Evolutionary conservation across 2,329 filamentous ascomycete genomes (phyloP).

Genomic region (Aureobasidium zeae): DNA sequence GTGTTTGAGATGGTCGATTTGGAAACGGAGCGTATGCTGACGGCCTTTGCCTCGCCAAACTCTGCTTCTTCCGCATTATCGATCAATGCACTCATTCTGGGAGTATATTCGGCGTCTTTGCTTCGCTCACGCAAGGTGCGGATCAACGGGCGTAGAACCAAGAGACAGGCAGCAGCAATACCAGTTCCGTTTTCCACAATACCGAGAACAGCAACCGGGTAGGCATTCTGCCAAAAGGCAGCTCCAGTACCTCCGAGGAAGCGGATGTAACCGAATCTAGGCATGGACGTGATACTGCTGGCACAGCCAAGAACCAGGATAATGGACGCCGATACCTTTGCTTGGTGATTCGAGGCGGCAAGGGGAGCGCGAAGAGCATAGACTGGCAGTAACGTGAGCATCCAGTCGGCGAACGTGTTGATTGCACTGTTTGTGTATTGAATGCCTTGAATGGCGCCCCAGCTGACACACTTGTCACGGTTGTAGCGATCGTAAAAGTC

Average conservation of each 20-base stretch:
- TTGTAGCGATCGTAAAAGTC: background rate
- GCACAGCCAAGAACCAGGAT: constrained; percentile 4
- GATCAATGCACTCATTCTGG: background rate
- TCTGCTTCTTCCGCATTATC: constrained; percentile 1
- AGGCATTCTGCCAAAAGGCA: constrained; percentile 19
- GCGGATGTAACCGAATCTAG: constrained; percentile 3
- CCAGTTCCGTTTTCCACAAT: constrained; percentile 28
- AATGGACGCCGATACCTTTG: constrained; percentile 6
- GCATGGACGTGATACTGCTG: constrained; percentile 8
- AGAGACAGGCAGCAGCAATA: constrained; percentile 26
- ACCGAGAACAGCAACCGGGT: constrained; percentile 21
- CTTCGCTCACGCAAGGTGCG: constrained; percentile 3
- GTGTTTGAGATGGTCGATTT: background rate
- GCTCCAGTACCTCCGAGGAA: background rate
- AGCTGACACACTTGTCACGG: constrained; percentile 6
- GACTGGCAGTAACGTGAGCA: constrained; percentile 8
- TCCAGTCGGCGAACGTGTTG: constrained; percentile 5
- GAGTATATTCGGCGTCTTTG: background rate
- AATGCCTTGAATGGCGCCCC: constrained; percentile 16
- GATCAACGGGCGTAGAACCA: constrained; percentile 28
- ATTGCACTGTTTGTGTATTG: constrained; percentile 12
- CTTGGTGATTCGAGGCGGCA: constrained; percentile 3
- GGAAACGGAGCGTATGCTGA: background rate
- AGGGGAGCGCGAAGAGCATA: constrained; percentile 3
- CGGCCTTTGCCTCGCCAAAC: background rate